phyloP scores from a whole-genome alignment of 345 rosid genomes.

The Stellera chamaejasme region DNA sequence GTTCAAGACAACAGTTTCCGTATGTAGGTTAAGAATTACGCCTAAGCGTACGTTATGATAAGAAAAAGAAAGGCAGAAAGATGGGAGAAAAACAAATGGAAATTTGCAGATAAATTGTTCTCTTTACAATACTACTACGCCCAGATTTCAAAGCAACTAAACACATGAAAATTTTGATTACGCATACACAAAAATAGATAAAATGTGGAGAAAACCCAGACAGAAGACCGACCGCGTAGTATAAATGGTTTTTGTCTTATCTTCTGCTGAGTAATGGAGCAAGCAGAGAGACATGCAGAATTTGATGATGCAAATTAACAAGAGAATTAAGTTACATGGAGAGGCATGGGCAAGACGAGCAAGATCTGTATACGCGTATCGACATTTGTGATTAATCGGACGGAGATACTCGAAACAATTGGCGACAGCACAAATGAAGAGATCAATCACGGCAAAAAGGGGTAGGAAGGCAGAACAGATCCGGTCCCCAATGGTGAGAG shows the following conservation, averaged over 20 bases:
- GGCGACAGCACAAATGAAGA: constrained; percentile 26
- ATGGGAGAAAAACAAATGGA: too few species aligned
- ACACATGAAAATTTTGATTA: neutral
- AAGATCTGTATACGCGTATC: constrained; percentile 21
- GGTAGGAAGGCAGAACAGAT: constrained; percentile 62
- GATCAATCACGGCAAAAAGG: constrained; percentile 39
- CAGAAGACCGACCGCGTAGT: too few species aligned
- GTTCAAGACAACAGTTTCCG: neutral
- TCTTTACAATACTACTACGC: too few species aligned
- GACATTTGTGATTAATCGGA: constrained; percentile 10
- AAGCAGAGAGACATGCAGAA: too few species aligned
- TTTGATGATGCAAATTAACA: too few species aligned
- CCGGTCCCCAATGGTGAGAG: constrained; percentile 50
- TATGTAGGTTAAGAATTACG: too few species aligned
- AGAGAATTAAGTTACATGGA: constrained; percentile 30
- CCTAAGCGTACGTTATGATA: too few species aligned
- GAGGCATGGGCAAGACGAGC: constrained; percentile 54
- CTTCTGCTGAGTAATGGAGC: too few species aligned
- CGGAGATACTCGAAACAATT: constrained; percentile 28
- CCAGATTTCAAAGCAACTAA: neutral
- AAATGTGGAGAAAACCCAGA: too few species aligned
- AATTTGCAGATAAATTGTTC: neutral
- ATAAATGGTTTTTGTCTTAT: too few species aligned
- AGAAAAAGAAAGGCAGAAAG: too few species aligned
- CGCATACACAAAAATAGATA: too few species aligned